These are phyloP conservation scores for Pichia gijzeniarum DNA, from an alignment of 805 yeast species.

Conservation along the genomic window DNA sequence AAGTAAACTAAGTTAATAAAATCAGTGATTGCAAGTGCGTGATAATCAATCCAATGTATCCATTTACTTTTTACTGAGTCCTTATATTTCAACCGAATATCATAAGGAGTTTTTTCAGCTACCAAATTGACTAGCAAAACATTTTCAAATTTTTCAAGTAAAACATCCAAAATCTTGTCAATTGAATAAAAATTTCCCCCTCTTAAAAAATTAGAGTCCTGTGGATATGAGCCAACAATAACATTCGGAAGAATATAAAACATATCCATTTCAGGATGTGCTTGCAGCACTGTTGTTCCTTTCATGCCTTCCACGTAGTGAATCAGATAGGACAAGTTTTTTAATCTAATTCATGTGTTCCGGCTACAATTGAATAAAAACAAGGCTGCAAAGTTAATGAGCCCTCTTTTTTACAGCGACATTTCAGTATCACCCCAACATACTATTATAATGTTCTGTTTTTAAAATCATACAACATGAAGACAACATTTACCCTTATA, in stretches of 20 bases:
- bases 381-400: too few species aligned
- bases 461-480: too few species aligned
- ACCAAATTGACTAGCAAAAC: conserved; percentile 47
- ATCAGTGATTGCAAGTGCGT: conserved; percentile 58
- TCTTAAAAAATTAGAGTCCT: conserved; percentile 16
- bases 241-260: conserved; percentile 59
- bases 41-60: conserved; percentile 67
- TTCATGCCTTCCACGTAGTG: too few species aligned
- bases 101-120: conserved; percentile 47
- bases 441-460: too few species aligned
- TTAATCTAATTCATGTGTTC: too few species aligned
- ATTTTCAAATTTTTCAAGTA: conserved; percentile 44
- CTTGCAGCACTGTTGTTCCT: not conserved
- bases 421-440: too few species aligned
- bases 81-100: conserved; percentile 25
- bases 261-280: conserved; percentile 42
- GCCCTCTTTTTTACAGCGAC: too few species aligned
- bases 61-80: conserved; percentile 35
- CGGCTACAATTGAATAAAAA: too few species aligned
- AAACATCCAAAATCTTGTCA: conserved; percentile 32
- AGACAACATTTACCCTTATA: too few species aligned
- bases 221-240: conserved; percentile 75
- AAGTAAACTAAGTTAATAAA: conserved; percentile 39
- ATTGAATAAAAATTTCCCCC: conserved; percentile 15
- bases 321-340: too few species aligned